Evolutionary conservation across 2,329 filamentous ascomycete genomes (phyloP).

Genomic region (Zymoseptoria pseudotritici): DNA sequence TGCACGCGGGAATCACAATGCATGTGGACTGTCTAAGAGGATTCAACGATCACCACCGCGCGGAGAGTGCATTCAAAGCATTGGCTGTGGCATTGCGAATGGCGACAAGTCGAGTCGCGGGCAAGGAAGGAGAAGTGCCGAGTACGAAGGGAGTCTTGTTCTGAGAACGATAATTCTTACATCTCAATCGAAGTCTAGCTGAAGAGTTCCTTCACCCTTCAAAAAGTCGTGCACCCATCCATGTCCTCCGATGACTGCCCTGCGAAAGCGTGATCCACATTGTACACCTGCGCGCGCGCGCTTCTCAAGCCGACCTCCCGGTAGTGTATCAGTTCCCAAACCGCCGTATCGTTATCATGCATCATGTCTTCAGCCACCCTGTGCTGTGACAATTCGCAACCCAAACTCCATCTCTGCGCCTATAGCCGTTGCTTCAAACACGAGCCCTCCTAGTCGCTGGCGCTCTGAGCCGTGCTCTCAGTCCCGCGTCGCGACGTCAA

Average conservation of each 20-base stretch:
- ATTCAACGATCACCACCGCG: constrained; percentile 90
- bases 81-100: constrained; percentile 75
- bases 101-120: constrained; percentile 67
- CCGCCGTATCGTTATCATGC: background rate
- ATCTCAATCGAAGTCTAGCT: background rate
- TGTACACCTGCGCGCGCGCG: background rate
- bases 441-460: background rate
- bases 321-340: background rate
- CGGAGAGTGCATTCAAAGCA: constrained; percentile 96
- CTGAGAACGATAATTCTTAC: constrained; percentile 12
- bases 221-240: too few relatives aligned
- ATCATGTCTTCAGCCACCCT: background rate
- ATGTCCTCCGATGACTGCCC: too few relatives aligned
- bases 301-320: background rate
- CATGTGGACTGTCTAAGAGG: constrained; percentile 90
- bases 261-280: background rate
- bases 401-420: background rate
- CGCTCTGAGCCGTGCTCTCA: background rate
- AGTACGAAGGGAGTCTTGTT: constrained; percentile 90
- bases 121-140: constrained; percentile 83
- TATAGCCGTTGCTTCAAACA: background rate
- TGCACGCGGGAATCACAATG: constrained; percentile 81
- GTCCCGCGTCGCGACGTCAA: constrained; percentile 22
- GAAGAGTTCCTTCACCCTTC: background rate
- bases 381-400: background rate